Percentiles rank a stretch among this genome's conserved stretches.
These are phyloP conservation scores for Fusarium goolgardi DNA, from an alignment of 2,329 filamentous ascomycete genomes.

Conservation along the genomic window DNA sequence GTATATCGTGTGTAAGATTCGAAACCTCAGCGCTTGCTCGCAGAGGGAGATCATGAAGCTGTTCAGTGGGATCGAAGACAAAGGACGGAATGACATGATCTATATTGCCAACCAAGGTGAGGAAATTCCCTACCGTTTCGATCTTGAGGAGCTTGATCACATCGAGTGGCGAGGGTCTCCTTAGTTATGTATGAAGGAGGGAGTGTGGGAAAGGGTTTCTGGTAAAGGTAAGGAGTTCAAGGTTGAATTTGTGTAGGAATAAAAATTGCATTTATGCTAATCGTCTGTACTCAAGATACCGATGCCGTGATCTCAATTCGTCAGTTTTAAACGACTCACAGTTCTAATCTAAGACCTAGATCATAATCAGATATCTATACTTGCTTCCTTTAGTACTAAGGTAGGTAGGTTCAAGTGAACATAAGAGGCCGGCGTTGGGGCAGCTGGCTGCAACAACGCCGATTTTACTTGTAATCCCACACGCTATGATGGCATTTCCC, in stretches of 20 bases:
- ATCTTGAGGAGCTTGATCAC: neutral
- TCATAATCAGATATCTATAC: too few relatives aligned
- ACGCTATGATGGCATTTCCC: too few relatives aligned
- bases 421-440: too few relatives aligned
- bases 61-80: slow-evolving; percentile 28
- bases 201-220: neutral
- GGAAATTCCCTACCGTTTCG: slow-evolving; percentile 25
- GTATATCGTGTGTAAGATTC: neutral
- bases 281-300: neutral
- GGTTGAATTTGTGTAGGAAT: neutral
- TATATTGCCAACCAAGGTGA: slow-evolving; percentile 39
- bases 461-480: too few relatives aligned
- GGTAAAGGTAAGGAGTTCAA: neutral
- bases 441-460: too few relatives aligned
- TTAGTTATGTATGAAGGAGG: too few relatives aligned
- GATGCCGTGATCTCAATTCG: neutral
- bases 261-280: neutral
- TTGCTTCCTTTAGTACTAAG: too few relatives aligned
- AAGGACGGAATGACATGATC: slow-evolving; percentile 44
- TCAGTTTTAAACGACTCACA: neutral
- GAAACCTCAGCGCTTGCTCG: slow-evolving; percentile 30
- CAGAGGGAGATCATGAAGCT: slow-evolving; percentile 22
- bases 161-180: neutral
- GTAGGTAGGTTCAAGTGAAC: too few relatives aligned
- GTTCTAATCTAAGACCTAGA: neutral